These are phyloP conservation scores for Mycena galopus DNA, from an alignment of 768 basidiomycete species.

Conservation along the genomic window DNA sequence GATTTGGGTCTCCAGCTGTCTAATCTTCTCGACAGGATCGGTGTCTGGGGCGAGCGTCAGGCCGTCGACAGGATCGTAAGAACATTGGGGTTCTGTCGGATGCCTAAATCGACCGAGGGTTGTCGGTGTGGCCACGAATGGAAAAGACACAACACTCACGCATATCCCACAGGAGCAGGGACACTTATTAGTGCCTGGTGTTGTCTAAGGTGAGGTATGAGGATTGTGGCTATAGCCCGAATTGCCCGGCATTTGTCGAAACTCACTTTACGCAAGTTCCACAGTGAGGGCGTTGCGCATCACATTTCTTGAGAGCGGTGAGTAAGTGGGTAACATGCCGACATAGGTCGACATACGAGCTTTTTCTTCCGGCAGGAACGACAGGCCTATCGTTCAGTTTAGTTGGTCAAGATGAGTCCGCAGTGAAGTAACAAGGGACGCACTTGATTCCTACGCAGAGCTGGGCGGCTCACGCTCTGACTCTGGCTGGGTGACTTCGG, in stretches of 20 bases:
- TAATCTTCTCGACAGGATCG: conserved; percentile 85
- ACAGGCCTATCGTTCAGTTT: conserved; percentile 68
- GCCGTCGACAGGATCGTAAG: conserved; percentile 90
- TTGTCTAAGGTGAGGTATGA: conserved; percentile 60
- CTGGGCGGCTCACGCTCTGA: conserved; percentile 60
- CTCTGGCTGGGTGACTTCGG: conserved; percentile 70
- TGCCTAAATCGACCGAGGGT: conserved; percentile 61
- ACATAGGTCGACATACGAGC: conserved; percentile 65
- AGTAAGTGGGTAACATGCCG: conserved; percentile 1
- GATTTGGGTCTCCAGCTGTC: conserved; percentile 82
- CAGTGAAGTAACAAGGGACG: conserved; percentile 25
- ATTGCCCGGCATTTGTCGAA: neutral
- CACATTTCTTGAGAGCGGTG: conserved; percentile 77
- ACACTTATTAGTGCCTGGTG: conserved; percentile 88
- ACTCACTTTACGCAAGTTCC: conserved; percentile 86
- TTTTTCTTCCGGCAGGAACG: conserved; percentile 87
- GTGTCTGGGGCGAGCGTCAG: conserved; percentile 80
- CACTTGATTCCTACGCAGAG: conserved; percentile 86
- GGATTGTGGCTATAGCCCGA: neutral
- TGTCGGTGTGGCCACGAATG: conserved; percentile 12
- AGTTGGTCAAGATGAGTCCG: neutral
- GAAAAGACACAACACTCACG: conserved; percentile 60
- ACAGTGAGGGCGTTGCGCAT: conserved; percentile 88
- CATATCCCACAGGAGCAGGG: conserved; percentile 87
- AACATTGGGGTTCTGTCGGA: conserved; percentile 87